These are phyloP conservation scores for Aureobasidium sp. DNA, from an alignment of 2,329 filamentous ascomycete genomes.

Conservation along the genomic window DNA sequence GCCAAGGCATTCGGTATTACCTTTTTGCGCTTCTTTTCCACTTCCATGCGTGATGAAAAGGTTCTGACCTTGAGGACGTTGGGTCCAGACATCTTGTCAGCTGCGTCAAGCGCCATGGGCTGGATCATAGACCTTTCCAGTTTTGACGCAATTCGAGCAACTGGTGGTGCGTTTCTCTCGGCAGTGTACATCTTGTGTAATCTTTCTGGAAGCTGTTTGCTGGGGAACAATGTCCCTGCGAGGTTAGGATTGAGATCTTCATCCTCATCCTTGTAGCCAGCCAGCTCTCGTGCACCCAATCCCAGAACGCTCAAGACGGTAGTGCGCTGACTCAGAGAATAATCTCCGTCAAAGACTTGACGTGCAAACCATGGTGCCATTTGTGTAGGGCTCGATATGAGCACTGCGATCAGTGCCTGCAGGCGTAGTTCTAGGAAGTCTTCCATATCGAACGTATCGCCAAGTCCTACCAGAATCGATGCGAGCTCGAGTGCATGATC, in stretches of 20 bases:
- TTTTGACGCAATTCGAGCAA: conserved; percentile 61
- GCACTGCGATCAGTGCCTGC: conserved; percentile 83
- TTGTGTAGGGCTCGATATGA: conserved; percentile 77
- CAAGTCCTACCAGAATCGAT: conserved; percentile 77
- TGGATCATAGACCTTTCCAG: conserved; percentile 79
- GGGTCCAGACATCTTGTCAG: conserved; percentile 82
- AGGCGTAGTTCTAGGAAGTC: conserved; percentile 79
- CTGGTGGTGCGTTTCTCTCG: not conserved
- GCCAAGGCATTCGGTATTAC: conserved; percentile 82
- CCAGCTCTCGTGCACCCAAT: conserved; percentile 84
- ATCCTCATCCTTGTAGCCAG: conserved; percentile 71
- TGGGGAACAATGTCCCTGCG: conserved; percentile 68
- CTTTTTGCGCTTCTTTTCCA: conserved; percentile 65
- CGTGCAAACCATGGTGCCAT: conserved; percentile 89
- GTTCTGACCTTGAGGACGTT: conserved; percentile 89
- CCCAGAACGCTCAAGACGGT: conserved; percentile 86
- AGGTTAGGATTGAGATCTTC: conserved; percentile 48
- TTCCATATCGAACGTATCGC: conserved; percentile 87
- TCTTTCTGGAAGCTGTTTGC: conserved; percentile 78
- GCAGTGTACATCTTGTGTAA: conserved; percentile 76
- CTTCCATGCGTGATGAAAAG: conserved; percentile 81
- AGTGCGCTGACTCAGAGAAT: conserved; percentile 86
- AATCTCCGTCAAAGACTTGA: conserved; percentile 92
- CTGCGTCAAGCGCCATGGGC: conserved; percentile 83
- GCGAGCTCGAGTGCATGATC: conserved; percentile 88